Percentiles rank a stretch among this genome's conserved stretches.
These are phyloP conservation scores for Scutellaria baicalensis DNA, from an alignment of 257 asterid genomes.

Conservation along the genomic window DNA sequence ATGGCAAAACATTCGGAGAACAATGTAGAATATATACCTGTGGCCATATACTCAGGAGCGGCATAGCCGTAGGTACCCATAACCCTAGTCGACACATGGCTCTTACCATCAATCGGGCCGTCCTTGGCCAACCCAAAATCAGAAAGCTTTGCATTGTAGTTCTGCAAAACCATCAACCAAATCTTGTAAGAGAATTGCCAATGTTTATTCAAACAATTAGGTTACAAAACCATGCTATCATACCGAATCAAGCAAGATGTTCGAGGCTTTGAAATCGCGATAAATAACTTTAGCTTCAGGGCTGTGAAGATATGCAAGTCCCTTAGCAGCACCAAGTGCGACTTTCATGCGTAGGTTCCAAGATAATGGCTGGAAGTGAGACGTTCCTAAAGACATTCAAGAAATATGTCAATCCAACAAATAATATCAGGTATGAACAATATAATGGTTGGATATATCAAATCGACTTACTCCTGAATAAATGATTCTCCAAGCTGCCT, in stretches of 20 bases:
- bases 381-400: not conserved
- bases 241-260: conserved; percentile 19
- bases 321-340: conserved; percentile 13
- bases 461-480: conserved; percentile 5
- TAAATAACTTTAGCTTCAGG: conserved; percentile 13
- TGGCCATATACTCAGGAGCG: conserved; percentile 21
- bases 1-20: too few relatives aligned
- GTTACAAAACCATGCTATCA: not conserved
- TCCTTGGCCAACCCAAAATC: conserved; percentile 27
- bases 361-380: conserved; percentile 16
- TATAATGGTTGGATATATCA: not conserved
- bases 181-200: not conserved
- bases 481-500: conserved; percentile 24
- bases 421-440: not conserved
- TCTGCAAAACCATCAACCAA: conserved; percentile 6
- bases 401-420: not conserved
- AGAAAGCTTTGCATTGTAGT: conserved; percentile 22
- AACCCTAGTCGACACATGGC: conserved; percentile 22
- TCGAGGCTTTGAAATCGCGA: conserved; percentile 21
- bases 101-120: conserved; percentile 16
- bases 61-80: conserved; percentile 26
- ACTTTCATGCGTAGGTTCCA: conserved; percentile 20
- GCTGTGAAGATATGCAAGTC: conserved; percentile 17
- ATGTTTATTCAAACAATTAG: not conserved
- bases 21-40: conserved; percentile 4